phyloP scores from a whole-genome alignment of 2,329 filamentous ascomycete genomes.

The Colletotrichum tropicicola region DNA sequence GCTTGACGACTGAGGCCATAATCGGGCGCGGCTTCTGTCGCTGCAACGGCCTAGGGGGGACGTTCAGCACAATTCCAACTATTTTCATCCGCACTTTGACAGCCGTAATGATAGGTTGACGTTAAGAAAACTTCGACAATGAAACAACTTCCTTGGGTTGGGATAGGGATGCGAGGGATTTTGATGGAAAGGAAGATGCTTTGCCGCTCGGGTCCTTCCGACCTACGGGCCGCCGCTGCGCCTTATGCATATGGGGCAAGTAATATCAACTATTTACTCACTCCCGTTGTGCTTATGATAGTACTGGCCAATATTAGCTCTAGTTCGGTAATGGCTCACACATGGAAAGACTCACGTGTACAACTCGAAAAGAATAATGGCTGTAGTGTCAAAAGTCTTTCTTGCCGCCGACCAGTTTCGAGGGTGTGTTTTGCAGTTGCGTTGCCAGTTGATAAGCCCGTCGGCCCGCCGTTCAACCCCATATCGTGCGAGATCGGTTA shows the following conservation, averaged over 20 bases:
- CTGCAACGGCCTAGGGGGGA: conserved; percentile 23
- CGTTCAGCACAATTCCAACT: no score
- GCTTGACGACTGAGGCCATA: conserved; percentile 11
- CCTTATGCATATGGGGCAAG: no score
- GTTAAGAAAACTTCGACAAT: no score
- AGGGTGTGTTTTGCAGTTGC: conserved; percentile 19
- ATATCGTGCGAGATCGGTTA: not conserved
- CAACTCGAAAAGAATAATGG: conserved; percentile 35
- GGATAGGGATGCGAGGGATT: no score
- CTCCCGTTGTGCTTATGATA: conserved; percentile 25
- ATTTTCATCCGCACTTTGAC: no score
- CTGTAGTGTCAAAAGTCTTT: conserved; percentile 31
- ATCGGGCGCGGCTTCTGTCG: conserved; percentile 9
- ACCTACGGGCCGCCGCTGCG: not conserved
- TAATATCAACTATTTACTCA: not conserved
- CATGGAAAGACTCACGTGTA: conserved; percentile 31
- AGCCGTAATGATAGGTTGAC: no score
- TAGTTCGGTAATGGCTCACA: not conserved
- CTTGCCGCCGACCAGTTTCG: conserved; percentile 32
- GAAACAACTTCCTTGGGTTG: no score
- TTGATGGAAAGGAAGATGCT: no score
- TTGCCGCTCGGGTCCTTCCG: not conserved
- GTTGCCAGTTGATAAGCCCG: conserved; percentile 22
- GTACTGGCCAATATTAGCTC: conserved; percentile 3
- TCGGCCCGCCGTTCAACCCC: conserved; percentile 13